Conservation (phyloP, 148 eudicot genomes). For the Chenopodium berlandieri region DNA sequence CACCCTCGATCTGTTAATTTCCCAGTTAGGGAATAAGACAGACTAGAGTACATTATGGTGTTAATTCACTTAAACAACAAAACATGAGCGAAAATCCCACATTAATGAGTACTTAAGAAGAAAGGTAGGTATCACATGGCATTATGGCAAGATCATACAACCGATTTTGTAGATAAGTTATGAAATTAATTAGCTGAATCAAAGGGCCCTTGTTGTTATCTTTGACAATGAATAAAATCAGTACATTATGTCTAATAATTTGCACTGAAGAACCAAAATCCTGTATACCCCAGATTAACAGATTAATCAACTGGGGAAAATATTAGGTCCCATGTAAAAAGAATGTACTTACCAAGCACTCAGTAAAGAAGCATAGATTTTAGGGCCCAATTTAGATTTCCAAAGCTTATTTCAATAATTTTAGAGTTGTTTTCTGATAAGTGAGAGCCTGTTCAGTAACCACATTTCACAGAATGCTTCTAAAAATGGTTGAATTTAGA, state of each 20-base stretch:
- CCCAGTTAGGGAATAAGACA: neutral
- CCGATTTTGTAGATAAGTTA: constrained; percentile 28
- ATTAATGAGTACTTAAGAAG: constrained; percentile 17
- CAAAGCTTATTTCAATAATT: constrained; percentile 22
- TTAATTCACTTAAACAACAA: constrained; percentile 3
- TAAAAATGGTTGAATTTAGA: neutral
- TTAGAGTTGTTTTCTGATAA: neutral
- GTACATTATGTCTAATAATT: constrained; percentile 9
- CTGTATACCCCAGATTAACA: neutral
- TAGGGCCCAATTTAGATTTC: constrained; percentile 38
- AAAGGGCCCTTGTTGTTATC: constrained; percentile 18
- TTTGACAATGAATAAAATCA: constrained; percentile 7
- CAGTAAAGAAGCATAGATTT: constrained; percentile 33
- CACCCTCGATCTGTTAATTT: neutral
- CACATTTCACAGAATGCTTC: neutral
- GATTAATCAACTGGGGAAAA: constrained; percentile 15
- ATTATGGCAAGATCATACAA: constrained; percentile 17
- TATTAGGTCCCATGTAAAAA: constrained; percentile 27
- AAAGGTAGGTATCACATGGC: constrained; percentile 33
- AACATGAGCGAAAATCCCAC: constrained; percentile 9
- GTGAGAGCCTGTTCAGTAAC: neutral
- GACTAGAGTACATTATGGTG: neutral
- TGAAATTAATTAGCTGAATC: constrained; percentile 17
- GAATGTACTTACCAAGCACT: constrained; percentile 25
- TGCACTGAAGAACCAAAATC: constrained; percentile 16